Conservation (phyloP, 192 early-diverging fungal species). For the Coemansia brasiliensis region DNA sequence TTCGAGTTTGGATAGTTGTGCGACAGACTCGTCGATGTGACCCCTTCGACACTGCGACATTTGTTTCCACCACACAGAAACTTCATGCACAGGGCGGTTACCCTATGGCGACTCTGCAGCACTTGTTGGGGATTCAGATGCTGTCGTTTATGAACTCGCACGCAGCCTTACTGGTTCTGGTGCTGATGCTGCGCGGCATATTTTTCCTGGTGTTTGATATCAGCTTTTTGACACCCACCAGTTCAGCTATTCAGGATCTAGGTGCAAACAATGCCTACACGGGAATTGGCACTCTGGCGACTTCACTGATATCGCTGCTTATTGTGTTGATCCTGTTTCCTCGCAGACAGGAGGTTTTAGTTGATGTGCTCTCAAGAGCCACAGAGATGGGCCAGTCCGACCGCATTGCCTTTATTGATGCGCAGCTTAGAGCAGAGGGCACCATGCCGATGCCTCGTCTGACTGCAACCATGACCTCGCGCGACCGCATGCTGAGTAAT, state of each 20-base stretch:
- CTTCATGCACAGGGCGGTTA: constrained; percentile 16
- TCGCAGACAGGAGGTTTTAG: constrained; percentile 11
- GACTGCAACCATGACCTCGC: constrained; percentile 11
- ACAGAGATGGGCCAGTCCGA: constrained; percentile 17
- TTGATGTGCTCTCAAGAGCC: constrained; percentile 20
- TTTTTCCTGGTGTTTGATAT: constrained; percentile 45
- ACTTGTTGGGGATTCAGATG: constrained; percentile 35
- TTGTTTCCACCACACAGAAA: constrained; percentile 21
- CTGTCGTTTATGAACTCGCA: constrained; percentile 30
- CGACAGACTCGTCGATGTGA: constrained; percentile 21
- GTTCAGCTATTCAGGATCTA: constrained; percentile 5
- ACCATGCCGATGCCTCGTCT: constrained; percentile 22
- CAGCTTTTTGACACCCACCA: constrained; percentile 36
- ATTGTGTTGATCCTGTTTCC: constrained; percentile 37
- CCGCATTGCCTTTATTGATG: constrained; percentile 32
- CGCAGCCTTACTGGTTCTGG: constrained; percentile 10
- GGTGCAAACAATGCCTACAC: constrained; percentile 31
- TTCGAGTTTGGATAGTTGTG: constrained; percentile 17
- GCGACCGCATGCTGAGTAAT: constrained; percentile 28
- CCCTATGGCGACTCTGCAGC: constrained; percentile 23
- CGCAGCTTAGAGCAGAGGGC: constrained; percentile 9
- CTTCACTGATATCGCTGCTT: constrained; percentile 24
- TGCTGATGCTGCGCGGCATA: constrained; percentile 27
- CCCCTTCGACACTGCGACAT: constrained; percentile 22
- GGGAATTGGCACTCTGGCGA: constrained; percentile 34